Base-by-base conservation (phyloP, 2,329 filamentous ascomycete genomes). In the Trichoderma oligosporum region DNA sequence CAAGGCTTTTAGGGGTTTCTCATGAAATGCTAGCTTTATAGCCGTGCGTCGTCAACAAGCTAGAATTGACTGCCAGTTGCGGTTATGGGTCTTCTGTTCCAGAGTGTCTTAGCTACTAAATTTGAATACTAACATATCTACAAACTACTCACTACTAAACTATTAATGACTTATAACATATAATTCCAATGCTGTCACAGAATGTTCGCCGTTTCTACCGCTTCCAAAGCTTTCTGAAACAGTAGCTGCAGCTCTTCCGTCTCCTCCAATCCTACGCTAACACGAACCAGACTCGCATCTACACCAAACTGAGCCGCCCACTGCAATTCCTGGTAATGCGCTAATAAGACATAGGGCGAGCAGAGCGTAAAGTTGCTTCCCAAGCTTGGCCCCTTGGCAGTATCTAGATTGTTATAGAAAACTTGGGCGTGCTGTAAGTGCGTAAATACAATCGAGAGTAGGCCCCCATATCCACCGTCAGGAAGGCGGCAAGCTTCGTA, bases 301-400 rank as follows among this genome's bases (percentile, higher is more conserved):
- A 97, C 89, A 0, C 92, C 91, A 70, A 87, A 93, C 59, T 85
- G 78, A 24, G 82, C 84, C 41, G 89, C 90, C 94, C 94, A 99
- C n/a, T 92, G 86, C 39, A 97, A 72, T 76, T 99, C 94, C 44
- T 82, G 79, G 67, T 94, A 99, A 72, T 99, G 94, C 4, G 94
- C 94, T 29, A 99, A 74, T 31, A 99, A 77, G 20, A 94, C 91
- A 70, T 96, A 99, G 0, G 94, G 94, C 47, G 87, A 96, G 57
- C 87, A 87, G 35, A 99, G 77, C 0, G 94, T 97, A 70, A 99
- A 99, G 72, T 99, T 99, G 0, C 94, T 97, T 2, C 94, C 94
- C 48, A 99, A 77, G 72, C 91, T 97, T 0, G 94, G 94, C 0
- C 94, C 94, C 72, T 99, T 99, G 36, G 91, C 86, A 1, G 91